A percentile compares a stretch with the other conserved stretches of the same genome.
Conservation (phyloP, 108 stramenopile species). For the Chaetoceros tenuissimus region DNA sequence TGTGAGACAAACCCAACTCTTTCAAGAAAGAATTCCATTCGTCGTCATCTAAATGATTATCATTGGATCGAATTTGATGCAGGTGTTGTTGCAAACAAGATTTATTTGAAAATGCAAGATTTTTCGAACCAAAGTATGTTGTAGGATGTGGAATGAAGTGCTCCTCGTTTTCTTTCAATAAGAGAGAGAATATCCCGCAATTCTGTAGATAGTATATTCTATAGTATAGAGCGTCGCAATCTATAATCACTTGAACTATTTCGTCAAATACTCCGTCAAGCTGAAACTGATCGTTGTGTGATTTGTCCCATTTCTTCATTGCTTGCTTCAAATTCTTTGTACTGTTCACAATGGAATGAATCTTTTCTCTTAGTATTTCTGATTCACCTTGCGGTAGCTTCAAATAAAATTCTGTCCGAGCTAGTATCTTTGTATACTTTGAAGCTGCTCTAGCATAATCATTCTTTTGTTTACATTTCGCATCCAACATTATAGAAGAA, state of each 20-base stretch:
- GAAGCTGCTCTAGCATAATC: background rate
- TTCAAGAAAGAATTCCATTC: background rate
- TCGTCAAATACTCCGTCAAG: slow-evolving; percentile 10
- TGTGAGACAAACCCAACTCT: background rate
- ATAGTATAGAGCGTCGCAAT: slow-evolving; percentile 32
- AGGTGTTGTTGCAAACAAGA: background rate
- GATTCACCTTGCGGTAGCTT: slow-evolving; percentile 5
- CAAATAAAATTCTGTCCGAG: background rate
- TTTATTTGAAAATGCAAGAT: background rate
- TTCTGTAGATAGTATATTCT: slow-evolving; percentile 37
- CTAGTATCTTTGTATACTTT: slow-evolving; percentile 1
- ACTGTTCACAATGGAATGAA: background rate
- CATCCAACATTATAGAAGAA: background rate
- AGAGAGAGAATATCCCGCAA: slow-evolving; percentile 5
- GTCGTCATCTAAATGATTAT: background rate
- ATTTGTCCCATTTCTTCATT: slow-evolving; percentile 23
- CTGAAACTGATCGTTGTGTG: too few relatives aligned
- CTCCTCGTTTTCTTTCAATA: too few relatives aligned
- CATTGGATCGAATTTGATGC: background rate
- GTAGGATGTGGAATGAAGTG: slow-evolving; percentile 25
- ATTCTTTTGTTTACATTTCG: background rate
- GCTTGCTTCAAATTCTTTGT: slow-evolving; percentile 7
- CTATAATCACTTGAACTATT: slow-evolving; percentile 21
- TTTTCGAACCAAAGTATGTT: slow-evolving; percentile 12
- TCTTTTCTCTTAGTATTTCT: slow-evolving; percentile 1